These are phyloP conservation scores for Solanum medicagineum DNA, from an alignment of 257 asterid genomes.

Conservation along the genomic window DNA sequence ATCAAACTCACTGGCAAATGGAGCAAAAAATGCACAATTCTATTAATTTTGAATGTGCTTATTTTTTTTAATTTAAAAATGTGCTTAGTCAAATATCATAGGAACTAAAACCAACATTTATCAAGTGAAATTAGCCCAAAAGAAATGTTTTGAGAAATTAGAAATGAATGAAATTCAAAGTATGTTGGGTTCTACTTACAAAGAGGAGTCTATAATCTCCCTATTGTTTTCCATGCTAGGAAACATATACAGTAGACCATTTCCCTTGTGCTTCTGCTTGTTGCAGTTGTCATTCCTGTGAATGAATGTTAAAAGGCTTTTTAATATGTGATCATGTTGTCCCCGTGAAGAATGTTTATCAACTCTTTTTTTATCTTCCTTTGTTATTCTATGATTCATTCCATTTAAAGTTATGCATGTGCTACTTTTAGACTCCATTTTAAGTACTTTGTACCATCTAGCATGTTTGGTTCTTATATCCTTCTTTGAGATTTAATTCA, in stretches of 20 bases:
- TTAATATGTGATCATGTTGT: not conserved
- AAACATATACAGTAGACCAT: not conserved
- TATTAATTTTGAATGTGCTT: not conserved
- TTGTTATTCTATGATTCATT: not conserved
- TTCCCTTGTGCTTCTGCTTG: not conserved
- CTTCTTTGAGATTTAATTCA: not conserved
- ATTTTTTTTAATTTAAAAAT: not conserved
- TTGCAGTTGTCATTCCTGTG: not conserved
- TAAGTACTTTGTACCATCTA: not conserved
- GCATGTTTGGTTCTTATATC: not conserved
- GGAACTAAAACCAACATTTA: not conserved
- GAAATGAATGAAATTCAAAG: not conserved
- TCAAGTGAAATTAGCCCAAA: not conserved
- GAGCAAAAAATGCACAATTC: not conserved
- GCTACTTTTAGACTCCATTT: not conserved
- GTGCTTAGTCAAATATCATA: not conserved
- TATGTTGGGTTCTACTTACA: not conserved
- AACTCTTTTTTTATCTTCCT: not conserved
- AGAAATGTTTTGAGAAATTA: not conserved
- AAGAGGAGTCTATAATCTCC: not conserved
- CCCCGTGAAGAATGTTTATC: not conserved
- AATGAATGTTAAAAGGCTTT: not conserved
- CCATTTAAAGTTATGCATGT: not conserved
- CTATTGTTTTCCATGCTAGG: not conserved
- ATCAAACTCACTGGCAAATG: not conserved